Conservation (phyloP, 306 rosid genomes). For the Datisca glomerata region DNA sequence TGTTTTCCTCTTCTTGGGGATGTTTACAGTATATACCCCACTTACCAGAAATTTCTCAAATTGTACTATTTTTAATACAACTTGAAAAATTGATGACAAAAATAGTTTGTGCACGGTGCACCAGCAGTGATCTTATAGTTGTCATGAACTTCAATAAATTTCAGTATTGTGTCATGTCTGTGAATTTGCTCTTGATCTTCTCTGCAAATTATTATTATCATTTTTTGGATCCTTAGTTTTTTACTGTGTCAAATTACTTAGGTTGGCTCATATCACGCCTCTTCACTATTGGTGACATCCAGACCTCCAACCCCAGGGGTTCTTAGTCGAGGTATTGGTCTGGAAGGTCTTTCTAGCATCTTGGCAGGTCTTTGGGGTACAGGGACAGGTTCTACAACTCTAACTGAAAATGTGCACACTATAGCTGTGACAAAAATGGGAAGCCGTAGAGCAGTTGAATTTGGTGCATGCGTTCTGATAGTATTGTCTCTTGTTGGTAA, state of each 20-base stretch:
- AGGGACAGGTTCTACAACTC: constrained; percentile 83
- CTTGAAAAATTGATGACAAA: too few species aligned
- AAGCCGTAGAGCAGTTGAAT: constrained; percentile 92
- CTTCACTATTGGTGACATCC: constrained; percentile 91
- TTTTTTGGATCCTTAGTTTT: constrained; percentile 10
- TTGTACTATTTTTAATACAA: too few species aligned
- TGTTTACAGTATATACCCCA: too few species aligned
- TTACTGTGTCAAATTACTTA: constrained; percentile 29
- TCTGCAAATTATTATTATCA: constrained; percentile 3
- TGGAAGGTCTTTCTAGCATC: constrained; percentile 87
- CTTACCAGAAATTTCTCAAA: too few species aligned
- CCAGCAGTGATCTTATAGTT: too few species aligned
- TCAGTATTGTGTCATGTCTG: too few species aligned
- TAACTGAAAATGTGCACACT: constrained; percentile 95
- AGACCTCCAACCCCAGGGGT: constrained; percentile 96
- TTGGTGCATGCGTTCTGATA: constrained; percentile 83
- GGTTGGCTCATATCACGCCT: constrained; percentile 98
- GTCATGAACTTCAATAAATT: too few species aligned
- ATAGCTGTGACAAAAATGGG: constrained; percentile 99
- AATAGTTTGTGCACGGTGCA: too few species aligned
- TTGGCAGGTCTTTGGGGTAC: constrained; percentile 99
- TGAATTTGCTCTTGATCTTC: too few species aligned
- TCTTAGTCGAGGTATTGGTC: constrained; percentile 91
- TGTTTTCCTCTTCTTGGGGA: too few species aligned
- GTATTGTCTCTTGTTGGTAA: constrained; percentile 85